phyloP scores from a whole-genome alignment of 2,329 filamentous ascomycete genomes.

The Chaetothyriales sp. region DNA sequence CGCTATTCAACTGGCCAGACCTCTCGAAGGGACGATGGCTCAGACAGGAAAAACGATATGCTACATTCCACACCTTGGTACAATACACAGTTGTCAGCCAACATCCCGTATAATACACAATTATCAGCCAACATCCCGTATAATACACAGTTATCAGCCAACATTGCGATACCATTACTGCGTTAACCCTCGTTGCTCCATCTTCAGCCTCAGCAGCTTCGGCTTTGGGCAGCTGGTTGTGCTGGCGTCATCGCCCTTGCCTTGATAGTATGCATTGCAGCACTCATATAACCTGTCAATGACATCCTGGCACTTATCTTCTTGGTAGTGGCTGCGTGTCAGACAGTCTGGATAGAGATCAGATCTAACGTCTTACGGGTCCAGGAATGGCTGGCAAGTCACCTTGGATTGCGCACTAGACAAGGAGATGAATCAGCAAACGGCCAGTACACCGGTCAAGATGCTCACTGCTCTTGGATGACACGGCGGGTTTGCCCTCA shows the following conservation, averaged over 20 bases:
- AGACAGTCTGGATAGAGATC: conserved; percentile 51
- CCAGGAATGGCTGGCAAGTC: conserved; percentile 12
- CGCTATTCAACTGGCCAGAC: conserved; percentile 56
- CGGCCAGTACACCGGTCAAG: conserved; percentile 1
- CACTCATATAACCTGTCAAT: conserved; percentile 85
- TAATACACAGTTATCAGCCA: background rate
- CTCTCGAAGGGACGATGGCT: conserved; percentile 37
- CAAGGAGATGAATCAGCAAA: background rate
- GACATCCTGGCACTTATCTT: conserved; percentile 62
- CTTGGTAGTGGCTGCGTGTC: conserved; percentile 67
- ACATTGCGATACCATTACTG: background rate
- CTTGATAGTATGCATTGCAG: conserved; percentile 74
- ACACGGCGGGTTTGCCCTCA: conserved; percentile 63
- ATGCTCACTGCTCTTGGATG: conserved; percentile 63
- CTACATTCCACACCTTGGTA: conserved; percentile 14
- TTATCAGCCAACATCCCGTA: background rate
- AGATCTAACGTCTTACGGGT: background rate
- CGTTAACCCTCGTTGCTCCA: conserved; percentile 51
- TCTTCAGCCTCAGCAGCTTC: conserved; percentile 62
- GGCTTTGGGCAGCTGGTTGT: conserved; percentile 78
- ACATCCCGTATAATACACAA: background rate
- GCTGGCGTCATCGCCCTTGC: conserved; percentile 58
- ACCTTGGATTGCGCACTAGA: conserved; percentile 82
- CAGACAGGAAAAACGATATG: conserved; percentile 25
- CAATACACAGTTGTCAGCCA: background rate